Evolutionary conservation across 2,329 filamentous ascomycete genomes (phyloP), one percentile per base, ranked within the genome.

Genomic region (Ophiostoma perfectum): DNA sequence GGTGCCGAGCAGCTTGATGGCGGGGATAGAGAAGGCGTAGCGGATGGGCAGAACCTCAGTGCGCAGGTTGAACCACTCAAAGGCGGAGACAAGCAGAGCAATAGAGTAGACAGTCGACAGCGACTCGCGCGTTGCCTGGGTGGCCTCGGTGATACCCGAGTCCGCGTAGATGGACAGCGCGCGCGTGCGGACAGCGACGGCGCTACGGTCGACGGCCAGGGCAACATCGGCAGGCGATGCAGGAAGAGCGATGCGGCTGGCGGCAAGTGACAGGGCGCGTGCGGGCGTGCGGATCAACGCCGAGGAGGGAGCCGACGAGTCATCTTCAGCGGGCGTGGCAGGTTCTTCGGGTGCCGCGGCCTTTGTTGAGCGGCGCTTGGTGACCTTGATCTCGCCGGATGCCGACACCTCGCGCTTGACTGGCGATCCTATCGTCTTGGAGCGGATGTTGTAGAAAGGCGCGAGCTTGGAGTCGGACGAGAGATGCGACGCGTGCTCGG

Each of bases 191-290:
- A 95, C 78, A 16, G 85, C 85, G 62, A 87, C 77, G 8, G 89
- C 87, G 70, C 86, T 87, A 75, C 85, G 88, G 79, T 95, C 93
- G 76, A 96, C 88, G 71, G 86, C 88, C 73, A 89, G 83, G 52
- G 89, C 90, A 47, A 96, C 88, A 70, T 90, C 87, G 55, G 90
- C 88, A 5, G 93, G 93, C 1, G 92, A 93, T 8, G 92, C 88
- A 36, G 92, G 92, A 66, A 96, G 82, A n/a, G 88, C 86, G 66
- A 93, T 85, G 74, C 86, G 88, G 69, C 81, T 77, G 70, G 86
- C 83, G 5, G 70, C 69, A 66, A 85, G 81, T 12, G 82, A 80
- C 66, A 87, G 77, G 62, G 81, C 81, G 73, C 84, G 84, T 38
- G 78, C 80, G 16, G 84, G 81, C 67, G 83, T 83, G 73, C 81